Evolutionary conservation across 345 rosid species (phyloP), one percentile per base, ranked within the genome.

Genomic region (Euphorbia tirucalli): DNA sequence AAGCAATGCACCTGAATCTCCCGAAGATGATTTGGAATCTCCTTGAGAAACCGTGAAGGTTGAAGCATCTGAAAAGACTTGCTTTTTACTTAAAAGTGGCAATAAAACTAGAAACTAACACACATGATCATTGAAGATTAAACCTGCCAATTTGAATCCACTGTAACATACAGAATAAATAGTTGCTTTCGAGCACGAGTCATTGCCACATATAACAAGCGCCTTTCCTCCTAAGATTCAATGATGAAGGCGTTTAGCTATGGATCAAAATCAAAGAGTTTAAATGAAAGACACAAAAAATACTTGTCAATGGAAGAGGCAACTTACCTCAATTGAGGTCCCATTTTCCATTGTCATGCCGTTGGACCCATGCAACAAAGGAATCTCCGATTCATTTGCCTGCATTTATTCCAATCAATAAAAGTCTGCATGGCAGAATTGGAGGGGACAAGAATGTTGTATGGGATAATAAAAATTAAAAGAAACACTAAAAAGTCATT

Each of bases 141-240:
- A 74, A 94, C 98, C 98, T 94, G 98, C 97, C 97, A 92, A 79
- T 87, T 87, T 1, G 92, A 85, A 85, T 92, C 98, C 91, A 89
- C 73, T 65, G 86, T 82, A 58, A 87, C 79, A 81, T 90, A 92
- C 73, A 92, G 78, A 83, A 94, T 88, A 79, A 87, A 87, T 48
- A 92, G 86, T 73, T 87, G 89, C 83, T 81, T 86, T 64, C 96
- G 87, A 71, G 98, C 96, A 81, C 97, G 95, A 66, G 96, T 94
- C 96, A 94, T 90, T 78, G 98, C 98, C 49, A 94, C 98, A 78
- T 92, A 92, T 19, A 94, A 63, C 50, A 94, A 84, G 63, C 95
- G 97, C 22, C 98, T 79, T 75, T 94, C 98, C 83, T 94, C 98
- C 98, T 94, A 75, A 67, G 61, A 61, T 56, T 71, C 66, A 24